phyloP scores from a whole-genome alignment of 2,329 filamentous ascomycete species.

The Orbilia blumenaviensis region DNA sequence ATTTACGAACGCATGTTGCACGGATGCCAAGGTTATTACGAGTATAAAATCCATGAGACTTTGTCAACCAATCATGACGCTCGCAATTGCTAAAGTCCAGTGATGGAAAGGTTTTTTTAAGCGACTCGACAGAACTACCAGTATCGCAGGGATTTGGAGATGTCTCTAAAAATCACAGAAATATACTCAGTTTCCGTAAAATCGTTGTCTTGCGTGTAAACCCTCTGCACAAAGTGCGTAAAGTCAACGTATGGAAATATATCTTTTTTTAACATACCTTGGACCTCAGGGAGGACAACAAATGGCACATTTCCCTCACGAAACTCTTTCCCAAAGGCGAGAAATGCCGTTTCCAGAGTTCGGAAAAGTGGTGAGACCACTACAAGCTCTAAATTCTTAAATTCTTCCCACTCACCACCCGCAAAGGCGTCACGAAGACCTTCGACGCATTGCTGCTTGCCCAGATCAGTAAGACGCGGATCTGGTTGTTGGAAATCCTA shows the following conservation, averaged over 20 bases:
- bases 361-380: conserved; percentile 46
- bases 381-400: conserved; percentile 27
- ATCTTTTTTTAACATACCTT: conserved; percentile 19
- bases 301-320: conserved; percentile 11
- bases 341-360: conserved; percentile 41
- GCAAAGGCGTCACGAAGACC: conserved; percentile 41
- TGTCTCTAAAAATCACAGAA: conserved; percentile 13
- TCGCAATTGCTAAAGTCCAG: conserved; percentile 42
- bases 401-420: conserved; percentile 41
- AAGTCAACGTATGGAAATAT: neutral
- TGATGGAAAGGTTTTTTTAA: conserved; percentile 6
- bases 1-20: conserved; percentile 41
- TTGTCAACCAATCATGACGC: conserved; percentile 38
- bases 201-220: too few relatives aligned
- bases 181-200: neutral
- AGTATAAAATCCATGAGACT: conserved; percentile 47
- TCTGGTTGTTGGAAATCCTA: conserved; percentile 52
- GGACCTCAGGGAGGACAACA: conserved; percentile 28
- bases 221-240: too few relatives aligned
- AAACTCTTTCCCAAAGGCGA: conserved; percentile 27
- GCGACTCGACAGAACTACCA: conserved; percentile 18
- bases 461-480: conserved; percentile 32
- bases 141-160: conserved; percentile 47
- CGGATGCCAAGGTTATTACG: conserved; percentile 36
- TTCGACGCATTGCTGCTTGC: conserved; percentile 39